Percentiles rank a stretch among this genome's conserved stretches.
Evolutionary conservation across 495 filamentous ascomycete genomes (phyloP).

Genomic region (Xylaria longipes): DNA sequence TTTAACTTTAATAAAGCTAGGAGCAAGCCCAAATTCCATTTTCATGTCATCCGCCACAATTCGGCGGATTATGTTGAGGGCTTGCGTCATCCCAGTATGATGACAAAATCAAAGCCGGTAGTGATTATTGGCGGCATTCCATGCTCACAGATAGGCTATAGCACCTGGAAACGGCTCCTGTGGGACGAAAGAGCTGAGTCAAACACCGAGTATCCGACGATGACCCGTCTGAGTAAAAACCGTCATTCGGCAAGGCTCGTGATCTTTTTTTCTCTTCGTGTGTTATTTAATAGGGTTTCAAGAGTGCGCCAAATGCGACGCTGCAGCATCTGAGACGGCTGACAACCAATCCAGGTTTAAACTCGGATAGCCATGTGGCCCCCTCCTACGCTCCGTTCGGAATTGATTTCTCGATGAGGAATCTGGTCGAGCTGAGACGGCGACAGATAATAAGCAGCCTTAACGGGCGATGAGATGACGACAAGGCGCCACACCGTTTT

Average conservation of each 20-base stretch:
- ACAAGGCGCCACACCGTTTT: slow-evolving; percentile 16
- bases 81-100: slow-evolving; percentile 16
- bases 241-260: neutral
- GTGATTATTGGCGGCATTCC: neutral
- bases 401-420: slow-evolving; percentile 22
- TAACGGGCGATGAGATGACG: slow-evolving; percentile 12
- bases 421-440: slow-evolving; percentile 17
- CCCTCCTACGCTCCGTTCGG: slow-evolving; percentile 18
- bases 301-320: slow-evolving; percentile 26
- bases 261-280: neutral
- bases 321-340: slow-evolving; percentile 22
- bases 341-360: slow-evolving; percentile 19
- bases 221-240: neutral
- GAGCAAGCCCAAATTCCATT: slow-evolving; percentile 2
- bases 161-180: neutral
- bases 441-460: slow-evolving; percentile 3
- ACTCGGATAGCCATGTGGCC: slow-evolving; percentile 25
- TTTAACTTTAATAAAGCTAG: neutral
- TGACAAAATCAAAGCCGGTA: neutral
- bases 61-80: neutral
- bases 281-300: slow-evolving; percentile 19
- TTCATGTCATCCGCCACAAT: slow-evolving; percentile 3
- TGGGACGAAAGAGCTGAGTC: neutral
- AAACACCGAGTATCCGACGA: slow-evolving; percentile 11
- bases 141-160: slow-evolving; percentile 1